Conservation (phyloP, 2,329 filamentous ascomycete species). For the Xylariales sp. region DNA sequence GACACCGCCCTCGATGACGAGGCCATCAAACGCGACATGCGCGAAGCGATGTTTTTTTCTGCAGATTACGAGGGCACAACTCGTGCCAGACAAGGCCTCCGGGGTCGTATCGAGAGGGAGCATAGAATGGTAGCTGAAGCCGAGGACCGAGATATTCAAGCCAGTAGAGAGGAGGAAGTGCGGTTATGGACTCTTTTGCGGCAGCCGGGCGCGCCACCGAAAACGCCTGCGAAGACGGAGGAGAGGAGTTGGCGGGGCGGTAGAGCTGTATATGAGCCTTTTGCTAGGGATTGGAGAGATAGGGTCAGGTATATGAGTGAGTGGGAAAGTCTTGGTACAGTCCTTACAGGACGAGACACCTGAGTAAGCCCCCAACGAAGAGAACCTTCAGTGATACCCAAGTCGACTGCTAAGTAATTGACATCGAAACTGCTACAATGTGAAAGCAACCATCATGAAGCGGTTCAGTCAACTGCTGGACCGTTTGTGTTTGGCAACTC, state of each 20-base stretch:
- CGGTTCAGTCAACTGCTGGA: no score
- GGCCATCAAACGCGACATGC: slow-evolving; percentile 11
- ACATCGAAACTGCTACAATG: no score
- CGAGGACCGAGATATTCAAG: slow-evolving; percentile 15
- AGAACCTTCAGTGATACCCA: no score
- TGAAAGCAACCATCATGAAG: no score
- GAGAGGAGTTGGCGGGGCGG: not conserved
- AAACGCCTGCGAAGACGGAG: not conserved
- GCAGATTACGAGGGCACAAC: slow-evolving; percentile 13
- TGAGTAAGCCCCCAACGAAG: no score
- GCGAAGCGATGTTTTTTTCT: slow-evolving; percentile 21
- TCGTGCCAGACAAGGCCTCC: slow-evolving; percentile 13
- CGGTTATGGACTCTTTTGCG: slow-evolving; percentile 20
- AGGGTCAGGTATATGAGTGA: slow-evolving; percentile 4
- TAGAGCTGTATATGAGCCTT: not conserved
- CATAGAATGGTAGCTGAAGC: slow-evolving; percentile 22
- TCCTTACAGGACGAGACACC: no score
- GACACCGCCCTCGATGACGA: slow-evolving; percentile 1
- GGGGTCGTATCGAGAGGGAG: slow-evolving; percentile 19
- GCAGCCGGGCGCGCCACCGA: not conserved
- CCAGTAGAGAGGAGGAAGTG: slow-evolving; percentile 19
- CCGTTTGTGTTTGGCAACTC: no score
- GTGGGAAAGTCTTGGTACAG: slow-evolving; percentile 1
- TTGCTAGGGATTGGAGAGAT: slow-evolving; percentile 3
- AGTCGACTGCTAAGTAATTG: no score